Base-by-base conservation (phyloP, 768 basidiomycete genomes). In the Kwoniella botswanensis region DNA sequence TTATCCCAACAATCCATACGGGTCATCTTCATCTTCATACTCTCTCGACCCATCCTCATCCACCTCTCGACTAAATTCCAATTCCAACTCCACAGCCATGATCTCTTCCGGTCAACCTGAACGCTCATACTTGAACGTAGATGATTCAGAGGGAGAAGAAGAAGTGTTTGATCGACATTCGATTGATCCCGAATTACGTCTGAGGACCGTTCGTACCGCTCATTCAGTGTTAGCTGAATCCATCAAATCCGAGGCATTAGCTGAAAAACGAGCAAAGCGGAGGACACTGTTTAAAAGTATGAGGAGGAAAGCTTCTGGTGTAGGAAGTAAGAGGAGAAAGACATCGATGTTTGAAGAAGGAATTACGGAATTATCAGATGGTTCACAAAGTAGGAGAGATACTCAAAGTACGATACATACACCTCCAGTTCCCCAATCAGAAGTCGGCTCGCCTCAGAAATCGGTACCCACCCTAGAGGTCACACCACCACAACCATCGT, bases 151-250 rank as follows among this genome's bases (percentile, higher is more conserved):
- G 24, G 76, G 35, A 35, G 35, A 78, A 11, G 74, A 76, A 24
- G 76, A 78, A 9, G 75, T 78, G 18, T 60, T 65, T 22, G 64
- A 65, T 26, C 77, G 75, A 7, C 63, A 67, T 50, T 69, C 75
- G 7, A 78, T 84, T 64, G 94, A 98, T 86, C 91, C 91, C 21
- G 89, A 93, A 79, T 87, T 94, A 13, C 90, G 94, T 50, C 87
- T 98, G 60, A 89, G 93, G 63, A 95, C 93, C 0, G 93, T 94
- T n/a, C 90, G 91, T 77, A 97, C 95, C 1, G 95, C 95, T 18
- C 91, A 92, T 2, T 93, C 92, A 18, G 93, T 92, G 50, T 90
- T 97, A 74, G 91, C 92, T 71, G 93, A 94, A 83, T 92, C 92
- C 9, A 90, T 92, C 62, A 89, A 88, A 68, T 88, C 90, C 43